Evolutionary conservation across 2,329 filamentous ascomycete genomes (phyloP), one percentile per base, ranked within the genome.

Genomic region (Aquanectria penicillioides): DNA sequence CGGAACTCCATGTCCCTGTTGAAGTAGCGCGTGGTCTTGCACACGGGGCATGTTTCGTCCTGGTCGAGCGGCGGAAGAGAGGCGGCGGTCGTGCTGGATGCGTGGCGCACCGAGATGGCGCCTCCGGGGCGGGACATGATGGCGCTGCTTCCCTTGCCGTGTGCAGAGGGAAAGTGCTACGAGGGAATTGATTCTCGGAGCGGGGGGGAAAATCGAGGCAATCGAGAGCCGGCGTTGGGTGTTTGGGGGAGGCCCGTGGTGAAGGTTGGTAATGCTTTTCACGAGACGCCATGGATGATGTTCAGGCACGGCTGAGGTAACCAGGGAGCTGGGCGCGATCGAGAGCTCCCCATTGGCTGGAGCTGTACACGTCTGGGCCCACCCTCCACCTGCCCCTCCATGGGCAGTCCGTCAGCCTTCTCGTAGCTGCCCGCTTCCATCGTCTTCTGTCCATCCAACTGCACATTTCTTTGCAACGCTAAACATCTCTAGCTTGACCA

Each of bases 21-120:
- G 71, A 98, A 90, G 81, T 98, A 98, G 65, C 93, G 92, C 59
- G 92, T 92, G 59, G 93, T 96, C 80, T 97, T 97, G 90, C 95
- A 99, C 68, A 98, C 92, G 57, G 94, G 95, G 80, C 95, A 99
- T 73, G 94, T 91, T 78, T 97, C 93, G 66, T 83, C 81, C 46
- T 73, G 60, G 61, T 75, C 55, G 60, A 60, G 53, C 18, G 68
- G 66, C 8, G 66, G 51, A 23, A 58, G 48, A 47, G 61, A 20
- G 12, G 38, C 5, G 51, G 54, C 43, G 54, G 36, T 53, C 29
- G 60, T 46, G 41, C 62, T 61, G 20, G 66, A 56, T 48, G 52
- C 48, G 53, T 73, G 67, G 29, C 71, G 72, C 62, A 73, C 61
- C 50, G 73, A 74, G 51, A 72, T 61, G 60, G 63, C 57, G 66